Evolutionary conservation across 164 flowering plant species (phyloP).

Genomic region (Piper betle): DNA sequence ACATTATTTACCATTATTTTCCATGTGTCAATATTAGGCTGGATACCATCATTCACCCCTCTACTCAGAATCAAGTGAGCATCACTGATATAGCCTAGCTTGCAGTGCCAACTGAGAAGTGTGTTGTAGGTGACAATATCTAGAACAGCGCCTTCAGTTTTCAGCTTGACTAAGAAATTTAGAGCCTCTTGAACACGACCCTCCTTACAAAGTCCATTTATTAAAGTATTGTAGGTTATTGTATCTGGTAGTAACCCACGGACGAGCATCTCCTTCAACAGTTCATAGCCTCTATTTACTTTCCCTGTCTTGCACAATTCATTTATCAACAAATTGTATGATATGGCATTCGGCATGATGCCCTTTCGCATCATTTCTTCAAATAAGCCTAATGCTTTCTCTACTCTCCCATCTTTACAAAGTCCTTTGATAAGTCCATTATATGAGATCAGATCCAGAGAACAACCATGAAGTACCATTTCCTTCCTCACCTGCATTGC

Average conservation of each 20-base stretch:
- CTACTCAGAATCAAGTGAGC: conserved; percentile 43
- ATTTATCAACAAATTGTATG: conserved; percentile 69
- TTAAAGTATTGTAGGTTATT: conserved; percentile 71
- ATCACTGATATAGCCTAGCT: conserved; percentile 43
- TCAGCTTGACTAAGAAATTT: conserved; percentile 50
- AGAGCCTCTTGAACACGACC: conserved; percentile 51
- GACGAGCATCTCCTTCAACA: conserved; percentile 50
- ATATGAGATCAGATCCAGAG: conserved; percentile 67
- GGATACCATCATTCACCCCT: conserved; percentile 49
- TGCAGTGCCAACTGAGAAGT: conserved; percentile 69
- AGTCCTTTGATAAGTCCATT: conserved; percentile 63
- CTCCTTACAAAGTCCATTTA: conserved; percentile 72
- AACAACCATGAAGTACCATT: conserved; percentile 64
- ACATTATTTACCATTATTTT: conserved; percentile 27
- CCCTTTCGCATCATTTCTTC: conserved; percentile 66
- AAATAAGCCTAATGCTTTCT: conserved; percentile 47
- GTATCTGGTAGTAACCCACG: conserved; percentile 70
- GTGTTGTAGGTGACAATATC: conserved; percentile 75
- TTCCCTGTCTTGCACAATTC: conserved; percentile 57
- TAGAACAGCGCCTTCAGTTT: conserved; percentile 50
- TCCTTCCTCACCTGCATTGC: conserved; percentile 63
- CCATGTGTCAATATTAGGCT: conserved; percentile 70
- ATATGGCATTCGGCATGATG: conserved; percentile 28
- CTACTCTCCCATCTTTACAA: conserved; percentile 54
- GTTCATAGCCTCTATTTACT: conserved; percentile 47